Conservation (phyloP, 1,284 basidiomycete species). For the Rhodotorula sp. region DNA sequence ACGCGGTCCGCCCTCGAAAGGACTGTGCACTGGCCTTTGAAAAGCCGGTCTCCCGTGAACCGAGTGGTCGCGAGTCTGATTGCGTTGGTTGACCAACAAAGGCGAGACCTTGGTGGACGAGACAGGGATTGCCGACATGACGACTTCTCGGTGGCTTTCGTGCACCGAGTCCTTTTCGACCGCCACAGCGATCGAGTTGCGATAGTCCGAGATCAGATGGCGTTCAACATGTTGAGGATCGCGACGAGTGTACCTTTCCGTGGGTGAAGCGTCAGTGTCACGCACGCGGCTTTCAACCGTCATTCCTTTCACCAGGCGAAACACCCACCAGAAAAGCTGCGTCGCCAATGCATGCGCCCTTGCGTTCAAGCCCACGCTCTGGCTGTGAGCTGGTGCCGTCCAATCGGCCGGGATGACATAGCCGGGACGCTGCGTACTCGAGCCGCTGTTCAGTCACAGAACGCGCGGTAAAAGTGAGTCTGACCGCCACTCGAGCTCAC, state of each 20-base stretch:
- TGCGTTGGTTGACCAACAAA: no score
- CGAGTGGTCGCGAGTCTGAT: no score
- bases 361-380: background rate
- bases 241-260: background rate
- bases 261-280: background rate
- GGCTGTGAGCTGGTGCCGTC: background rate
- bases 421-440: conserved; percentile 1
- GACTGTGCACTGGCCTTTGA: background rate
- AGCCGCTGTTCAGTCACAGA: background rate
- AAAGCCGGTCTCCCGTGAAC: no score
- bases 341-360: background rate
- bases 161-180: background rate
- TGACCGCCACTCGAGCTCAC: background rate
- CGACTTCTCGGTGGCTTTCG: background rate
- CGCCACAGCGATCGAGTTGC: background rate
- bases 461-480: background rate
- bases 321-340: background rate
- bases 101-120: no score
- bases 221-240: background rate
- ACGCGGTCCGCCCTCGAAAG: background rate
- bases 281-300: background rate
- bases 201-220: background rate
- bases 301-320: no score
- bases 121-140: background rate
- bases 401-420: conserved; percentile 1